phyloP scores from a whole-genome alignment of 2,329 filamentous ascomycete species.

The Penicillium crustosum region DNA sequence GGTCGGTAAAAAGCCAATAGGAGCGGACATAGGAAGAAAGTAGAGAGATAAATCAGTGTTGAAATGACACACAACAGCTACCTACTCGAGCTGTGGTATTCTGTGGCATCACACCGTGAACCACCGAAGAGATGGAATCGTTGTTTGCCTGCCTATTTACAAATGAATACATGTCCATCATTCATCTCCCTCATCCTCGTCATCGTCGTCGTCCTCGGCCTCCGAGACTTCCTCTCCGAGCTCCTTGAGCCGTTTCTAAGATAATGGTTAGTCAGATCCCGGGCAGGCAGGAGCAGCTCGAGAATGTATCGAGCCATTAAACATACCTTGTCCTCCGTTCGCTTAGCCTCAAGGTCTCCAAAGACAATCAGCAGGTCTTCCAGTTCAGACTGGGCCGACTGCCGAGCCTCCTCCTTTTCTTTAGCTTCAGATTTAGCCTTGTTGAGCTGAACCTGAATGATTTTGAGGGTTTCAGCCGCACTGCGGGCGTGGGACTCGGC shows the following conservation, averaged over 20 bases:
- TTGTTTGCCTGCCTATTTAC: conserved; percentile 10
- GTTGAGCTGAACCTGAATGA: conserved; percentile 34
- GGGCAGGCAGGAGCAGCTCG: neutral
- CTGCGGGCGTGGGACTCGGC: conserved; percentile 43
- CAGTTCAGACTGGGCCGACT: conserved; percentile 67
- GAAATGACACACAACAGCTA: neutral
- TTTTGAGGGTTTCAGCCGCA: conserved; percentile 56
- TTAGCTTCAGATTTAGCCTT: conserved; percentile 34
- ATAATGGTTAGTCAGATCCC: conserved; percentile 39
- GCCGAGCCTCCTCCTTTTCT: conserved; percentile 62
- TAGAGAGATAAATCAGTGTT: neutral
- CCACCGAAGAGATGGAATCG: neutral
- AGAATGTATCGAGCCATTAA: neutral
- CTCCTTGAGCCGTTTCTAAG: conserved; percentile 59
- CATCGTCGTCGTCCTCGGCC: conserved; percentile 66
- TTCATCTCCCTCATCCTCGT: conserved; percentile 56
- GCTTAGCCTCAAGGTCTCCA: conserved; percentile 75
- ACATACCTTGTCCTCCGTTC: conserved; percentile 70
- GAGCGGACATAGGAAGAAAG: neutral
- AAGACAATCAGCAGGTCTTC: conserved; percentile 82
- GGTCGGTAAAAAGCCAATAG: neutral
- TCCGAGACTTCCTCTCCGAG: conserved; percentile 73
- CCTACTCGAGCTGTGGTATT: neutral
- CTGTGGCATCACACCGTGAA: neutral
- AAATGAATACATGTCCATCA: conserved; percentile 32